Conservation (phyloP, 2,329 filamentous ascomycete genomes). For the Dissoconium aciculare region DNA sequence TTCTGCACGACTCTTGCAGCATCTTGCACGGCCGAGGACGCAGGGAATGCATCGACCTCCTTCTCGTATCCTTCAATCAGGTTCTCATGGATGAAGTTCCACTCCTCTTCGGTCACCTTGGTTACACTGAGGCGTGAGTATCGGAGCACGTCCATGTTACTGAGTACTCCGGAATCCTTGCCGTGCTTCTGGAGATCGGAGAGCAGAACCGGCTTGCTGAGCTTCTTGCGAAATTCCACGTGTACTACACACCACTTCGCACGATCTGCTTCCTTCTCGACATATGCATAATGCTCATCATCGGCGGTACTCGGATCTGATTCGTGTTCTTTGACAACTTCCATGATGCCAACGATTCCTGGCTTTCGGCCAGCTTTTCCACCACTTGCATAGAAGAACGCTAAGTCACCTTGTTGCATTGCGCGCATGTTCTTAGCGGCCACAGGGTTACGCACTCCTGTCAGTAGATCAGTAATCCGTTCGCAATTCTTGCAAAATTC, state of each 20-base stretch:
- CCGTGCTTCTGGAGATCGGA: constrained; percentile 54
- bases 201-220: constrained; percentile 52
- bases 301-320: constrained; percentile 65
- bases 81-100: constrained; percentile 43
- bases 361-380: constrained; percentile 53
- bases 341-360: constrained; percentile 52
- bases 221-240: constrained; percentile 74
- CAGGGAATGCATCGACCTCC: constrained; percentile 5
- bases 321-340: constrained; percentile 71
- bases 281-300: constrained; percentile 63
- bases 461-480: constrained; percentile 11
- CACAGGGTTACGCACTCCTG: constrained; percentile 34
- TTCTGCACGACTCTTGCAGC: too few relatives aligned
- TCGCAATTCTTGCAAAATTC: not conserved
- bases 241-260: constrained; percentile 83
- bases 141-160: constrained; percentile 66
- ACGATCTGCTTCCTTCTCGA: constrained; percentile 55
- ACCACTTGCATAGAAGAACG: constrained; percentile 96
- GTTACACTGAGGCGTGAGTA: constrained; percentile 71
- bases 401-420: constrained; percentile 83
- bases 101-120: constrained; percentile 49
- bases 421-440: constrained; percentile 79
- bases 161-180: constrained; percentile 33
- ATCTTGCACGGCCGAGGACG: too few relatives aligned
- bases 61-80: constrained; percentile 17